Evolutionary conservation across 116 monocot species (phyloP).

Genomic region (Dioscorea cayenensis): DNA sequence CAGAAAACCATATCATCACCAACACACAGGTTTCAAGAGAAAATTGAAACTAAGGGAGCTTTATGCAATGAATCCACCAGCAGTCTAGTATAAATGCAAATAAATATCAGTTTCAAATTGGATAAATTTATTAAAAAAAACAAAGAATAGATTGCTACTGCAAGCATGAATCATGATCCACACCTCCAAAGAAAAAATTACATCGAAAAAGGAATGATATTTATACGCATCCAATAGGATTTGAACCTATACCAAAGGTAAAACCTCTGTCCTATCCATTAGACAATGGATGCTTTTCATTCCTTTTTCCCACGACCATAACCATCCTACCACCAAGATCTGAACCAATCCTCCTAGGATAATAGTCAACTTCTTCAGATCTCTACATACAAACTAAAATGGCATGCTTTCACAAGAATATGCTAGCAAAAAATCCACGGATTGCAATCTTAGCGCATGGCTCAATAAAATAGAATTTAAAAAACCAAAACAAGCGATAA

Average conservation of each 20-base stretch:
- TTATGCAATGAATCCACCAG: no score
- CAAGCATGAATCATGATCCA: neutral
- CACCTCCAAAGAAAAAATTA: neutral
- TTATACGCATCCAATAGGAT: slow-evolving; percentile 14
- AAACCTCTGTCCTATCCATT: slow-evolving; percentile 16
- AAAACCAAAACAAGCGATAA: neutral
- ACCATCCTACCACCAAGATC: neutral
- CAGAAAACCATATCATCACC: no score
- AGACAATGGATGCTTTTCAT: slow-evolving; percentile 17
- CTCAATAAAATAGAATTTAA: no score
- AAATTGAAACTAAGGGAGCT: no score
- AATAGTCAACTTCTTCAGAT: neutral
- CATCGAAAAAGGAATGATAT: neutral
- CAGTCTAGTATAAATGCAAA: no score
- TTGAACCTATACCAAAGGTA: slow-evolving; percentile 23
- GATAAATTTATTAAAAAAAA: no score
- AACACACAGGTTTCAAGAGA: no score
- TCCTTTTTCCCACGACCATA: neutral
- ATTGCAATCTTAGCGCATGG: neutral
- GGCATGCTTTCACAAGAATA: neutral
- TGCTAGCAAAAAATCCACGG: neutral
- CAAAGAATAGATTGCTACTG: neutral
- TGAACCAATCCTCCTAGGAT: neutral
- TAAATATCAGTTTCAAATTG: no score
- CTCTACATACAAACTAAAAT: neutral